A percentile compares a stretch with the other conserved stretches of the same genome.
These are phyloP conservation scores for Acorus gramineus DNA, from an alignment of 106 monocot species.

Conservation along the genomic window DNA sequence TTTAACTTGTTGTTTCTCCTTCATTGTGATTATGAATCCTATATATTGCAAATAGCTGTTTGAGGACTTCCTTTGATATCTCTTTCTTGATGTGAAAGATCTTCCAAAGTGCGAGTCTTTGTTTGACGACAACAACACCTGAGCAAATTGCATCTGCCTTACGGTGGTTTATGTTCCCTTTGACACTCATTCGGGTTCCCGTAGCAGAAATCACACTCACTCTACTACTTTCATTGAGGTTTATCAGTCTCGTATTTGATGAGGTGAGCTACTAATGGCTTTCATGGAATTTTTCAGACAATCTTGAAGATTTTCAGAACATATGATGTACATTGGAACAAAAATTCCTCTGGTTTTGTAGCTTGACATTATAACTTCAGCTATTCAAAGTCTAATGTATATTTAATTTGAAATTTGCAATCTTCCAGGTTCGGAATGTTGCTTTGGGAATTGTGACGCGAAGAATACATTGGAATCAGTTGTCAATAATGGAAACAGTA, in stretches of 20 bases:
- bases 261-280: slow-evolving; percentile 43
- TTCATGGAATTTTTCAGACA: neutral
- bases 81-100: slow-evolving; percentile 28
- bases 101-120: slow-evolving; percentile 97
- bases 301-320: no score
- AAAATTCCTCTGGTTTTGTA: no score
- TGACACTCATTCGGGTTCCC: slow-evolving; percentile 60
- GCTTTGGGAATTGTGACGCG: slow-evolving; percentile 90
- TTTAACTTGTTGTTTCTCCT: no score
- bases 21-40: no score
- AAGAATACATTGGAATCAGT: slow-evolving; percentile 60
- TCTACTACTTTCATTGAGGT: slow-evolving; percentile 91
- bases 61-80: no score
- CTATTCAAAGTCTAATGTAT: neutral
- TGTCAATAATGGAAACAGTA: slow-evolving; percentile 72
- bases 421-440: slow-evolving; percentile 69
- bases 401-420: neutral
- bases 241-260: slow-evolving; percentile 95
- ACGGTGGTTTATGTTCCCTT: slow-evolving; percentile 82
- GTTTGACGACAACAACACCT: slow-evolving; percentile 88
- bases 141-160: slow-evolving; percentile 95
- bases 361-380: no score
- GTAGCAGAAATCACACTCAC: slow-evolving; percentile 90
- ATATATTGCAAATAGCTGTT: no score
- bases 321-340: no score